Evolutionary conservation across 495 filamentous ascomycete species (phyloP).

Genomic region (Aspergillus diversus): DNA sequence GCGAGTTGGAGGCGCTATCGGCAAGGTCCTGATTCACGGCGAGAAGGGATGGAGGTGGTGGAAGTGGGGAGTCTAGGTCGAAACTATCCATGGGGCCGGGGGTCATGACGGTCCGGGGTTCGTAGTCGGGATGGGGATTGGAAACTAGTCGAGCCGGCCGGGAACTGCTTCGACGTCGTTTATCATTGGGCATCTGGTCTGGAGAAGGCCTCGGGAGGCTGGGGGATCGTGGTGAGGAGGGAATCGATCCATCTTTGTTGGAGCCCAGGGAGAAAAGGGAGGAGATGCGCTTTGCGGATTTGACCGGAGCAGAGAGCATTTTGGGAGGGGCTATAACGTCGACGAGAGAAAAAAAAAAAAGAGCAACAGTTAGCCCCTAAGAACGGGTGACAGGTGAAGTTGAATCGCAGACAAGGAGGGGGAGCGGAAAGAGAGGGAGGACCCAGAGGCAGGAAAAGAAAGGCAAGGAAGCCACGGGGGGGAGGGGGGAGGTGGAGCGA

Average conservation of each 20-base stretch:
- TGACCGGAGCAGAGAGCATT: conserved; percentile 54
- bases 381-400: conserved; percentile 9
- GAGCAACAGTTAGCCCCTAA: conserved; percentile 17
- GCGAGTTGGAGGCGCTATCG: conserved; percentile 36
- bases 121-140: conserved; percentile 35
- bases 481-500: conserved; percentile 12
- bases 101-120: conserved; percentile 34
- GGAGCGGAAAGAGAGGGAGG: conserved; percentile 7
- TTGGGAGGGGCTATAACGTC: conserved; percentile 22
- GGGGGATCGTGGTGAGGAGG: conserved; percentile 34
- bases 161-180: conserved; percentile 39
- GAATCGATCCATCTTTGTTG: conserved; percentile 38
- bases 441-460: conserved; percentile 11
- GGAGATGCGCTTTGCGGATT: conserved; percentile 54
- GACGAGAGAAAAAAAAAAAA: not conserved
- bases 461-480: conserved; percentile 15
- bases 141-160: conserved; percentile 45
- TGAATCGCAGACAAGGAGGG: conserved; percentile 1
- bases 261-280: conserved; percentile 51
- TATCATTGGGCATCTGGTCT: conserved; percentile 30
- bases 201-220: conserved; percentile 28
- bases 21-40: conserved; percentile 48
- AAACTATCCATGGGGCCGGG: conserved; percentile 34
- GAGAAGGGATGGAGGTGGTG: conserved; percentile 48
- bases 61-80: conserved; percentile 41